A percentile compares a stretch with the other conserved stretches of the same genome.
phyloP scores from a whole-genome alignment of 441 rosid species.

The Melastoma candidum region DNA sequence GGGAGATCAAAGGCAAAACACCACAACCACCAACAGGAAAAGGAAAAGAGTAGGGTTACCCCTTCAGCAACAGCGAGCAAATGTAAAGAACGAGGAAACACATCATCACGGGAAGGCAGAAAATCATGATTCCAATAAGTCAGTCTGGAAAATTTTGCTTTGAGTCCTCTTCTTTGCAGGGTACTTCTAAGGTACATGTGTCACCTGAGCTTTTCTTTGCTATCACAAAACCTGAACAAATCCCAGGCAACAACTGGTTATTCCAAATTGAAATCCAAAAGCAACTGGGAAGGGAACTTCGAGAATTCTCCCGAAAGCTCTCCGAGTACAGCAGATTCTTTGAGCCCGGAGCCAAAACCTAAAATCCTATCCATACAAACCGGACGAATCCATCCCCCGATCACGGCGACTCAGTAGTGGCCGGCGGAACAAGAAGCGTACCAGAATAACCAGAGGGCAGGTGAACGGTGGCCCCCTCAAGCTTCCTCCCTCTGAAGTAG shows the following conservation, averaged over 20 bases:
- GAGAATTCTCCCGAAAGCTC: neutral
- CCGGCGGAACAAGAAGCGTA: slow-evolving; percentile 14
- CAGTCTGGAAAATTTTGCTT: slow-evolving; percentile 58
- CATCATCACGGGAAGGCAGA: slow-evolving; percentile 68
- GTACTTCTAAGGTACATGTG: slow-evolving; percentile 32
- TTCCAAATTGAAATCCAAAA: neutral
- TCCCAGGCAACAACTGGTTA: slow-evolving; percentile 7
- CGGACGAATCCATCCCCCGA: neutral
- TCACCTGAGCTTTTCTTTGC: slow-evolving; percentile 45
- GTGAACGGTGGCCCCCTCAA: slow-evolving; percentile 55
- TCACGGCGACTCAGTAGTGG: neutral
- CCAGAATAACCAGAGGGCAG: slow-evolving; percentile 68
- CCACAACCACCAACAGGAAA: no score
- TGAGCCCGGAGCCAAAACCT: no score
- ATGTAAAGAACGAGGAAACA: slow-evolving; percentile 55
- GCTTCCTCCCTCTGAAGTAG: slow-evolving; percentile 73
- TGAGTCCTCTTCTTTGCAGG: slow-evolving; percentile 27
- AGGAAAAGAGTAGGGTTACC: slow-evolving; percentile 32
- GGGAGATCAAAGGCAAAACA: no score
- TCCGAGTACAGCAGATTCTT: no score
- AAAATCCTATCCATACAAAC: no score
- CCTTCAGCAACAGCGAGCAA: slow-evolving; percentile 65
- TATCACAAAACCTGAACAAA: slow-evolving; percentile 50
- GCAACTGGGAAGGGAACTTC: neutral
- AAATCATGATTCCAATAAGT: slow-evolving; percentile 80